Evolutionary conservation across 2,329 filamentous ascomycete species (phyloP).

Genomic region (Cercospora berteroae): DNA sequence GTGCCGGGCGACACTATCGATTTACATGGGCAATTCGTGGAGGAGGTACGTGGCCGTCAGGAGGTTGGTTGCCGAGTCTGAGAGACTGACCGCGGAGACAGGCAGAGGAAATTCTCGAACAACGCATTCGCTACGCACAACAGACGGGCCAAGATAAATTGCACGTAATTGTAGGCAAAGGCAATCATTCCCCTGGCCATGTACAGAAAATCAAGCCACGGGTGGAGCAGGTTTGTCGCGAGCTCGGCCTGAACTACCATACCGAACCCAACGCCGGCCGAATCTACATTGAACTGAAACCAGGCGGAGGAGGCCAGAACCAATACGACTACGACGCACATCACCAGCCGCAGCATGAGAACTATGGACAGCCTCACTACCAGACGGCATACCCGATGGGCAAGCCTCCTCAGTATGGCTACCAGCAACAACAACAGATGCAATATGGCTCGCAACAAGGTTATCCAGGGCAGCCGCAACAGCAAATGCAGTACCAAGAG

Average conservation of each 20-base stretch:
- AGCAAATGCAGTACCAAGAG: conserved; percentile 40
- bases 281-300: conserved; percentile 80
- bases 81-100: neutral
- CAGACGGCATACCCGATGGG: conserved; percentile 42
- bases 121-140: conserved; percentile 77
- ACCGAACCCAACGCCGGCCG: conserved; percentile 88
- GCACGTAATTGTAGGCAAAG: conserved; percentile 94
- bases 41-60: conserved; percentile 53
- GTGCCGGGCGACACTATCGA: conserved; percentile 83
- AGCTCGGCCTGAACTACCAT: conserved; percentile 76
- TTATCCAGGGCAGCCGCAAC: conserved; percentile 41
- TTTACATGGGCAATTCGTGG: conserved; percentile 89
- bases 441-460: conserved; percentile 42
- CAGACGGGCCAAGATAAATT: conserved; percentile 73
- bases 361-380: conserved; percentile 44
- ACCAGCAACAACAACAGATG: conserved; percentile 44
- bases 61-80: neutral
- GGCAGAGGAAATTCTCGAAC: conserved; percentile 84
- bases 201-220: conserved; percentile 95
- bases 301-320: conserved; percentile 56
- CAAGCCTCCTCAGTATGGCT: conserved; percentile 38
- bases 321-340: conserved; percentile 40
- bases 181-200: conserved; percentile 78
- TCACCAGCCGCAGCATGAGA: conserved; percentile 38
- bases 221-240: conserved; percentile 79